Conservation (phyloP, 2,329 filamentous ascomycete species). For the Sporothrix pseudoabietina region DNA sequence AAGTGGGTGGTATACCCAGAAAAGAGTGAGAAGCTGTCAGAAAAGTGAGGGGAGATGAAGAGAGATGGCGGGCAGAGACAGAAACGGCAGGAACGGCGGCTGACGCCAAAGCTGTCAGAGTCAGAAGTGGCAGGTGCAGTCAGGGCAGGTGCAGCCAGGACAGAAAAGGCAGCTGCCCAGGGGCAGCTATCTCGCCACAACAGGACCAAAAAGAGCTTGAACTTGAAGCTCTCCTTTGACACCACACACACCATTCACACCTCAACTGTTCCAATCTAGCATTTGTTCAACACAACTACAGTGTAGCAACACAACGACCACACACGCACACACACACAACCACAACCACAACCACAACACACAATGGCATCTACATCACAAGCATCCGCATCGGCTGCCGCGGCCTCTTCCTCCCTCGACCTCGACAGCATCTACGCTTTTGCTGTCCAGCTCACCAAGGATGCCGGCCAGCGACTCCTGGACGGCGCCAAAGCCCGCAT, state of each 20-base stretch:
- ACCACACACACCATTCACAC: not conserved
- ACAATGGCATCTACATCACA: constrained; percentile 13
- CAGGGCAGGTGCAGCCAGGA: not conserved
- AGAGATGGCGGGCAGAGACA: not conserved
- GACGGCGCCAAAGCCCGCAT: constrained; percentile 62
- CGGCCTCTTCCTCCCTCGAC: constrained; percentile 43
- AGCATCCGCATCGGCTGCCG: not conserved
- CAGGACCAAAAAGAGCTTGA: not conserved
- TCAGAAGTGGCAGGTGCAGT: not conserved
- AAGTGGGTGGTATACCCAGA: too few relatives aligned
- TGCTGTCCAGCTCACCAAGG: constrained; percentile 68
- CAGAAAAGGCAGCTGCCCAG: not conserved
- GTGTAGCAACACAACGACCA: too few relatives aligned
- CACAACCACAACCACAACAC: not conserved
- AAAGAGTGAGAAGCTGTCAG: too few relatives aligned
- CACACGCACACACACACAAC: too few relatives aligned
- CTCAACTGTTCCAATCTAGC: too few relatives aligned
- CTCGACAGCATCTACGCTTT: constrained; percentile 69
- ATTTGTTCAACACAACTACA: too few relatives aligned
- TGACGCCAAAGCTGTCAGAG: not conserved
- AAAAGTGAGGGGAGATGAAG: not conserved
- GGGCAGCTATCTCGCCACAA: not conserved
- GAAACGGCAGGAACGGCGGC: not conserved
- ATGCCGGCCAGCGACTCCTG: constrained; percentile 69
- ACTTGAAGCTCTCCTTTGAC: not conserved